Base-by-base conservation (phyloP, 768 basidiomycete species). In the Boletus vinaceobasis region DNA sequence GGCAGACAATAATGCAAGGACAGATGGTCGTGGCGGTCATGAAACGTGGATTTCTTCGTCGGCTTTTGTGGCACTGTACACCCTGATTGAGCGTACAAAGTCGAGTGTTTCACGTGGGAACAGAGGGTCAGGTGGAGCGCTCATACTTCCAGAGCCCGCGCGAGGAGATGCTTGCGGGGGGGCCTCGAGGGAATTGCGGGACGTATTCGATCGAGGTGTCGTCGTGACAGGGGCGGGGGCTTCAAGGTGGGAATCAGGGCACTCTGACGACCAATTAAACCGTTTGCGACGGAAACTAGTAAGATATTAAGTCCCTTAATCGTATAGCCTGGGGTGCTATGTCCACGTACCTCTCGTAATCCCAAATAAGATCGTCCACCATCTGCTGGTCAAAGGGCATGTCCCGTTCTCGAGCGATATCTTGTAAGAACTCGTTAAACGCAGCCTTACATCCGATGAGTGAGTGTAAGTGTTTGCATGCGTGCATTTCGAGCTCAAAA, bases 401-500 rank as follows among this genome's bases (percentile, higher is more conserved):
- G 3, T 56, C 48, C 44, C 64, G 67, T 10, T 64, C 60, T 36
- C 62, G 62, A 40, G 70, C 60, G 7, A 71, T 47, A 27, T 77
- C 75, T 19, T 65, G 48, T 14, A 86, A 63, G 63, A 73, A 84
- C 43, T 81, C 80, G 7, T 59, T 64, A 10, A 90, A 71, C 5
- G 87, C 85, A 35, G 74, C 73, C 62, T 82, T 81, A 63, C 82
- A 86, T 31, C 81, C 81, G 26, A 90, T 72, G 3, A 90, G 65
- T 7, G 77, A 76, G 63, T 90, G 85, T 46, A 88, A 70, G 63
- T 84, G 77, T 70, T 83, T 86, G 71, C 83, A 85, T n/a, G 82
- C 77, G 61, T 88, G 85, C 83, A 87, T 83, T 72, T 90, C 88
- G 33, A 90, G 73, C 64, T 87, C 87, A 4, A 67, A 63, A 23